A percentile compares a stretch with the other conserved stretches of the same genome.
phyloP scores from a whole-genome alignment of 2,329 filamentous ascomycete genomes.

The Aphanoascus verrucosus region DNA sequence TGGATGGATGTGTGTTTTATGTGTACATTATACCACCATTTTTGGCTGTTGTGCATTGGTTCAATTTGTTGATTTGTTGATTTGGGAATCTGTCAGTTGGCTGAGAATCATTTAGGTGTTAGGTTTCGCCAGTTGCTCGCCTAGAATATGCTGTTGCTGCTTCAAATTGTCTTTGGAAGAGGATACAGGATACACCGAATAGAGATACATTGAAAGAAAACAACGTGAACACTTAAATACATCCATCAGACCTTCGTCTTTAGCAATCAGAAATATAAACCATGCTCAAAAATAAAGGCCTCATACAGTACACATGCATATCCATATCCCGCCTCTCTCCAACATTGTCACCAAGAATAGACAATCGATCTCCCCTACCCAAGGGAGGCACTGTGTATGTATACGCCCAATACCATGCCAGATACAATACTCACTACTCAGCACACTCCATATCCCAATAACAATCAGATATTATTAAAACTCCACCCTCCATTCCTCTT shows the following conservation, averaged over 20 bases:
- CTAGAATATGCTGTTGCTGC: too few species aligned
- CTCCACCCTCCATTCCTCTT: conserved; percentile 77
- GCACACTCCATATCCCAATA: neutral
- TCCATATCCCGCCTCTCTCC: neutral
- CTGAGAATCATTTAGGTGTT: too few species aligned
- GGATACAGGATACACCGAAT: too few species aligned
- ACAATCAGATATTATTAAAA: conserved; percentile 27
- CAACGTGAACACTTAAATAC: too few species aligned
- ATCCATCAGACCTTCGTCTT: too few species aligned
- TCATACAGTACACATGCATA: neutral
- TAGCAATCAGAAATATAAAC: too few species aligned
- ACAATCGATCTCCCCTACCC: neutral
- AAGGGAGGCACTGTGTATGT: too few species aligned
- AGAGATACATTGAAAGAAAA: too few species aligned
- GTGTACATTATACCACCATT: neutral
- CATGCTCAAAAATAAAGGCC: too few species aligned
- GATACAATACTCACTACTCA: neutral
- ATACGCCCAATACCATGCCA: neutral
- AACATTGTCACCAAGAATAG: neutral
- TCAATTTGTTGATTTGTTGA: neutral
- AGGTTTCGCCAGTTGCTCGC: too few species aligned
- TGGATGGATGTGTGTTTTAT: neutral
- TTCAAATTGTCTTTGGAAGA: too few species aligned
- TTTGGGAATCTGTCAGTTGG: neutral
- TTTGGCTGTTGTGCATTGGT: too few species aligned